Evolutionary conservation across 768 basidiomycete genomes (phyloP).

Genomic region (Wakefieldia striispora): DNA sequence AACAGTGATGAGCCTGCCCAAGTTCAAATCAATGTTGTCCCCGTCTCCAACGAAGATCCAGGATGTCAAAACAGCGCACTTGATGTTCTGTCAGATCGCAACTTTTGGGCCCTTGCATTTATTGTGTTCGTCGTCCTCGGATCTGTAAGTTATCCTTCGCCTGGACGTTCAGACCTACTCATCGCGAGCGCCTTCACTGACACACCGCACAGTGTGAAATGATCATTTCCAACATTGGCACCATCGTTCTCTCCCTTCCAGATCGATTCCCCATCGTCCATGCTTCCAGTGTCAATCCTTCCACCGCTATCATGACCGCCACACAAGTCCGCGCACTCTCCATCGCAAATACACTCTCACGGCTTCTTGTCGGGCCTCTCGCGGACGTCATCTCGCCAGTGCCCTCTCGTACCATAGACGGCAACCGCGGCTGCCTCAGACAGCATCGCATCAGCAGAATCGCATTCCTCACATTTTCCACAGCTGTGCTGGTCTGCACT

Average conservation of each 20-base stretch:
- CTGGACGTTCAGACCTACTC: neutral
- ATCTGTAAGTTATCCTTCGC: conserved; percentile 46
- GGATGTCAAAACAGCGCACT: conserved; percentile 28
- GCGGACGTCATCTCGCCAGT: conserved; percentile 74
- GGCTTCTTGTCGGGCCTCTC: conserved; percentile 63
- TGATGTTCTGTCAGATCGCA: conserved; percentile 49
- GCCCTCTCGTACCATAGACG: conserved; percentile 36
- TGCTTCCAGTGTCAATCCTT: conserved; percentile 13
- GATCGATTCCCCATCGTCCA: conserved; percentile 14
- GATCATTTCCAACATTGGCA: conserved; percentile 81
- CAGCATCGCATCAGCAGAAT: conserved; percentile 62
- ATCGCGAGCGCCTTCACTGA: neutral
- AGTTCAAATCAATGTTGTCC: conserved; percentile 20
- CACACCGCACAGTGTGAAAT: conserved; percentile 58
- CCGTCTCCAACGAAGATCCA: conserved; percentile 22
- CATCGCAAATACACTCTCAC: conserved; percentile 66
- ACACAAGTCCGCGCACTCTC: conserved; percentile 72
- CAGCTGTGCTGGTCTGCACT: conserved; percentile 46
- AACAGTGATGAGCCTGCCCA: conserved; percentile 6
- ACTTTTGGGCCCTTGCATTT: conserved; percentile 65
- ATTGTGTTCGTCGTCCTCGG: conserved; percentile 59
- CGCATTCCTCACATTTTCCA: conserved; percentile 52
- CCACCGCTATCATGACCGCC: conserved; percentile 42
- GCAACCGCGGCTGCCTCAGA: conserved; percentile 33
- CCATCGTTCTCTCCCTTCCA: conserved; percentile 67